phyloP scores from a whole-genome alignment of 805 yeast genomes.

The Sugiyamaella floridensis region DNA sequence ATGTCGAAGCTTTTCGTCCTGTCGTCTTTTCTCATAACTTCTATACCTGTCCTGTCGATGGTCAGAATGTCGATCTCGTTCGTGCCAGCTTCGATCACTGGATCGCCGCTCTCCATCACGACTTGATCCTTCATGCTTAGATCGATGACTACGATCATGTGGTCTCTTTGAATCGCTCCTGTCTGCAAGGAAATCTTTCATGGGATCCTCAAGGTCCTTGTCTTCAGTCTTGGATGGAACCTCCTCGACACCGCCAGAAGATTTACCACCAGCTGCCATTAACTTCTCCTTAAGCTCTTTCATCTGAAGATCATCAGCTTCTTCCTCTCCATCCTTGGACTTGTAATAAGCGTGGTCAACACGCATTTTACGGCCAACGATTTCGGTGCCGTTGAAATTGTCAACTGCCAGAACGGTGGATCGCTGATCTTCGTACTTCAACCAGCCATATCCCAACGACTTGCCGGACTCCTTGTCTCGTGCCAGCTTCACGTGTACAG shows the following conservation, averaged over 20 bases:
- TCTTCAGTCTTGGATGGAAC: neutral
- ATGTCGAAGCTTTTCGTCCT: neutral
- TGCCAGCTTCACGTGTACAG: constrained; percentile 63
- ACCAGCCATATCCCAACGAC: constrained; percentile 69
- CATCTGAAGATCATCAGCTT: constrained; percentile 6
- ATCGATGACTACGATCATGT: neutral
- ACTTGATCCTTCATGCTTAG: neutral
- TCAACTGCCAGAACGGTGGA: constrained; percentile 83
- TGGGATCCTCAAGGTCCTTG: neutral
- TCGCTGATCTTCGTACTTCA: constrained; percentile 75
- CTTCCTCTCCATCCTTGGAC: constrained; percentile 38
- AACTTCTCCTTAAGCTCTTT: neutral
- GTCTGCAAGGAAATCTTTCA: neutral
- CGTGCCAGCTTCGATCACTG: neutral
- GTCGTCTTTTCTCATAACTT: neutral
- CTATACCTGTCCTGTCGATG: neutral
- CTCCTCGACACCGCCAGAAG: neutral
- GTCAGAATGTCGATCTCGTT: neutral
- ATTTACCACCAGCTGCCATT: neutral
- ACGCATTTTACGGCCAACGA: constrained; percentile 45
- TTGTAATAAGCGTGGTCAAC: constrained; percentile 70
- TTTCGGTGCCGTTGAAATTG: constrained; percentile 63
- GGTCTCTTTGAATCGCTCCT: neutral
- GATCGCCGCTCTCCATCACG: neutral
- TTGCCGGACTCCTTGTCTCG: constrained; percentile 61